Percentiles rank a stretch among this genome's conserved stretches.
These are phyloP conservation scores for Gloeophyllum trabeum DNA, from an alignment of 768 basidiomycete species.

Conservation along the genomic window DNA sequence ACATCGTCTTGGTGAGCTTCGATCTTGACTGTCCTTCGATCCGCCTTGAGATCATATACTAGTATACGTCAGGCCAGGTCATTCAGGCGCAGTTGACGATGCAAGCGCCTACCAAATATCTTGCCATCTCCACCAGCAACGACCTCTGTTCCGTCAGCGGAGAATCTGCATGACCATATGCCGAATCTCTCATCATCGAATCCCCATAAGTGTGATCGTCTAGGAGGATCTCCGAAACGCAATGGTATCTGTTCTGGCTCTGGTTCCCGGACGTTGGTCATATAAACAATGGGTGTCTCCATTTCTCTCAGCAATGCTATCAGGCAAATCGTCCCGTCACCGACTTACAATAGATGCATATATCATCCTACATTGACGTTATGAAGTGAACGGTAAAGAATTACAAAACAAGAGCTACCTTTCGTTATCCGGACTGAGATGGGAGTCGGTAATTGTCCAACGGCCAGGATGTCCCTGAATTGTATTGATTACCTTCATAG, in stretches of 20 bases:
- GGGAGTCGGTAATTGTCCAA: constrained; percentile 96
- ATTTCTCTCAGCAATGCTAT: constrained; percentile 4
- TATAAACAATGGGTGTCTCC: constrained; percentile 64
- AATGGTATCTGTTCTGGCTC: constrained; percentile 54
- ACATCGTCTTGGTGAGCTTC: constrained; percentile 85
- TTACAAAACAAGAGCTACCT: constrained; percentile 28
- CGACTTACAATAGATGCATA: constrained; percentile 77
- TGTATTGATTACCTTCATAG: constrained; percentile 42
- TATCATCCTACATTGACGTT: constrained; percentile 65
- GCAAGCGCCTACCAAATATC: constrained; percentile 45
- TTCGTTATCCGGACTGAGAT: constrained; percentile 83
- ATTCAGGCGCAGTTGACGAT: neutral
- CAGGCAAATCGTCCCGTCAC: neutral
- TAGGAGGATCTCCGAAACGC: constrained; percentile 22
- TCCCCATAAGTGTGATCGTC: constrained; percentile 20
- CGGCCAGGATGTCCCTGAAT: constrained; percentile 67
- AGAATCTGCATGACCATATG: constrained; percentile 93
- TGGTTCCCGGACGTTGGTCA: constrained; percentile 61
- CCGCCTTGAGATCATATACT: constrained; percentile 89
- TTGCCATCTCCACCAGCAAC: constrained; percentile 85
- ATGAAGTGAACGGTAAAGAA: constrained; percentile 4
- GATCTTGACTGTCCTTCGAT: constrained; percentile 74
- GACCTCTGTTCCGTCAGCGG: constrained; percentile 91
- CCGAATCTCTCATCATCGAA: constrained; percentile 42
- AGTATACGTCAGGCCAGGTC: neutral